These are phyloP conservation scores for Garcia nutans DNA, from an alignment of 345 rosid species.

Conservation along the genomic window DNA sequence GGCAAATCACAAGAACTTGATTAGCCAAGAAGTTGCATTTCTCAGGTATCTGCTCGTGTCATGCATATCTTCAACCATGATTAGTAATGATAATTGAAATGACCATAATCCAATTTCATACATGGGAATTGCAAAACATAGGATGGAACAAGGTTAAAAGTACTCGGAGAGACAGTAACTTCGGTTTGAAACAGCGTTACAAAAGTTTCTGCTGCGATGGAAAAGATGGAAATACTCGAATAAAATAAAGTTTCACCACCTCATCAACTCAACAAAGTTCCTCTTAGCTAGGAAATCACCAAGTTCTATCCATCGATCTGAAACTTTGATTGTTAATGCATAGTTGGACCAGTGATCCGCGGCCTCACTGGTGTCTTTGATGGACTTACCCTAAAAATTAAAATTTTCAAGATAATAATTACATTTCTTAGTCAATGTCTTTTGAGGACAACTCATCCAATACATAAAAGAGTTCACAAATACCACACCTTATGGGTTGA, in stretches of 20 bases:
- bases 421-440: not conserved
- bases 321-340: slow-evolving; percentile 25
- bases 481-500: slow-evolving; percentile 63
- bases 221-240: slow-evolving; percentile 39
- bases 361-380: slow-evolving; percentile 90
- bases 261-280: slow-evolving; percentile 38
- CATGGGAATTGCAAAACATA: not conserved
- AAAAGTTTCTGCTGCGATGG: slow-evolving; percentile 32
- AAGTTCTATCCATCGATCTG: slow-evolving; percentile 34
- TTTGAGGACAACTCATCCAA: not conserved
- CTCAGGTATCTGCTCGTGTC: not conserved
- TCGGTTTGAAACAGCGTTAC: slow-evolving; percentile 39
- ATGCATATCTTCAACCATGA: not conserved
- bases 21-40: not conserved
- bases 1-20: not conserved
- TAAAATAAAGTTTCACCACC: slow-evolving; percentile 39
- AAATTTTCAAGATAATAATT: not conserved
- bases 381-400: slow-evolving; percentile 63
- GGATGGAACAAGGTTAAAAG: not conserved
- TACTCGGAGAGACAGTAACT: slow-evolving; percentile 17
- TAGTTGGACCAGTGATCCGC: slow-evolving; percentile 47
- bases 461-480: not conserved
- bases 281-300: slow-evolving; percentile 26
- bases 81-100: not conserved
- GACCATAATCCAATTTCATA: not conserved